These are phyloP conservation scores for Kuraishia ogatae DNA, from an alignment of 805 yeast species.

Conservation along the genomic window DNA sequence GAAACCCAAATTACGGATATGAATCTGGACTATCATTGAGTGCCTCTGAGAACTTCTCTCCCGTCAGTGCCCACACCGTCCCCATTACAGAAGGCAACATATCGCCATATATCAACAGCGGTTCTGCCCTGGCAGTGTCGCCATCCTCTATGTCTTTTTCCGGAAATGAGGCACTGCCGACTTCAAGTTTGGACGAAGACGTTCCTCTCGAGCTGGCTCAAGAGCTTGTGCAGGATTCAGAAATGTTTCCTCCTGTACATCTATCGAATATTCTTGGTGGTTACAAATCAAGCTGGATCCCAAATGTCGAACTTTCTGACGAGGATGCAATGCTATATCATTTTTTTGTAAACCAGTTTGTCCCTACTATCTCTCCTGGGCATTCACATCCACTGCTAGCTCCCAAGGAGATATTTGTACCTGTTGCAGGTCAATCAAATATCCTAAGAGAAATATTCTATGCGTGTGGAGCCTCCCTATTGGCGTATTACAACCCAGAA, in stretches of 20 bases:
- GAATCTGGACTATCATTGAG: not conserved
- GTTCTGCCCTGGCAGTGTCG: not conserved
- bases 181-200: not conserved
- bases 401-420: constrained; percentile 24
- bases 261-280: not conserved
- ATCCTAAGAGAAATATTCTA: constrained; percentile 24
- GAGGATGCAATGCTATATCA: constrained; percentile 12
- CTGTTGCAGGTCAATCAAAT: constrained; percentile 17
- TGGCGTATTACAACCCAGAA: constrained; percentile 23
- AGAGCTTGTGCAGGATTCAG: not conserved
- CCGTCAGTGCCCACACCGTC: not conserved
- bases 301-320: constrained; percentile 6
- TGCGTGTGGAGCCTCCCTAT: constrained; percentile 29
- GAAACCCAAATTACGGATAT: not conserved
- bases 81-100: not conserved
- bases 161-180: not conserved
- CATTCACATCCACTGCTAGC: constrained; percentile 25
- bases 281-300: constrained; percentile 4
- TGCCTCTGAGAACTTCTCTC: not conserved
- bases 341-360: constrained; percentile 23
- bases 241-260: not conserved
- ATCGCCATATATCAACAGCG: not conserved
- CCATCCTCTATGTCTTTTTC: not conserved
- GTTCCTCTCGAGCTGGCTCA: not conserved
- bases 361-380: constrained; percentile 24